Base-by-base conservation (phyloP, 495 filamentous ascomycete species). In the Halenospora varia region DNA sequence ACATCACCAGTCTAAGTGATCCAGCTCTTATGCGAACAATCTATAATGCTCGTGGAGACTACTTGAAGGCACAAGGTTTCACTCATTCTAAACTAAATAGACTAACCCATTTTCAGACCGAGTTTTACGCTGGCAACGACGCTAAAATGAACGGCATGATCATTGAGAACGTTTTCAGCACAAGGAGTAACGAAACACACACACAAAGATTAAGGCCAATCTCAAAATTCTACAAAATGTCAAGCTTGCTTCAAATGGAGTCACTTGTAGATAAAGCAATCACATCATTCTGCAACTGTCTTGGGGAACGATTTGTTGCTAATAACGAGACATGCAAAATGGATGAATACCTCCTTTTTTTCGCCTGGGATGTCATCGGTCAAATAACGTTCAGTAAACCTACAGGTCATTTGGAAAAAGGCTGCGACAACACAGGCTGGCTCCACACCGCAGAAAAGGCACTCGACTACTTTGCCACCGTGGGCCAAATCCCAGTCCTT, bases 321-420 rank as follows among this genome's bases (percentile, higher is more conserved):
- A 61, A 48, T 20, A 35, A 57, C 56, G 66, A 22, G 61, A 65
- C 9, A 70, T 72, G 48, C 56, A 20, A 62, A 40, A 61, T 70
- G 57, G 60, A 62, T 29, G 62, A 70, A 15, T 71, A 65, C 64
- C 56, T 69, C 2, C 40, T 54, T 4, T 69, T 63, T 51, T 70
- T 75, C 70, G 0, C 78, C 79, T 69, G 81, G 77, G 53, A 79
- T 76, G 57, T 82, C 77, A 53, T 77, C 76, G 10, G 75, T 76
- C 58, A 81, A 80, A 60, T 82, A 78, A 56, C 68, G 69, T 75
- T 76, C 55, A 66, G 67, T 58, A 62, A 68, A 17, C 60, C 59
- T 3, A 68, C 69, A 56, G 72, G 74, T 26, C 74, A 71, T 60
- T 45, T 77, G 48, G 64, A 72, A 18, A 62, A 70, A 18, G 74